A percentile compares a stretch with the other conserved stretches of the same genome.
phyloP scores from a whole-genome alignment of 2,329 filamentous ascomycete species.

The Dichotomopilus funicola region DNA sequence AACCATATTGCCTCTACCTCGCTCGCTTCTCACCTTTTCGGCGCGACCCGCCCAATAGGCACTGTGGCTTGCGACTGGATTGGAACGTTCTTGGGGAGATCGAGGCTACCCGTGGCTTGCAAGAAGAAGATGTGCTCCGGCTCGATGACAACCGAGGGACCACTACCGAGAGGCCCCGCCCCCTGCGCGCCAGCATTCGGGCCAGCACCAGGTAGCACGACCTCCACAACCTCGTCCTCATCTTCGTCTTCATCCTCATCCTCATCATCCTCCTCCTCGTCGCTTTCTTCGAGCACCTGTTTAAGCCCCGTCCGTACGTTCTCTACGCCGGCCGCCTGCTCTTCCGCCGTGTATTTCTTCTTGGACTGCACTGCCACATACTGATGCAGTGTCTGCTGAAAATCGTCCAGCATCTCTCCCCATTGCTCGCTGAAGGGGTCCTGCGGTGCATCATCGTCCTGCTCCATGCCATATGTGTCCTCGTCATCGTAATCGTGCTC shows the following conservation, averaged over 20 bases:
- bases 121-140: slow-evolving; percentile 45
- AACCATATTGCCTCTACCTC: no score
- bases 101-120: slow-evolving; percentile 37
- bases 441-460: slow-evolving; percentile 28
- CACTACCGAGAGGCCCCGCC: not conserved
- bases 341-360: slow-evolving; percentile 67
- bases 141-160: slow-evolving; percentile 26
- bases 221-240: slow-evolving; percentile 39
- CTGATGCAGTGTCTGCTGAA: slow-evolving; percentile 27
- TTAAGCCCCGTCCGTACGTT: slow-evolving; percentile 66
- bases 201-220: not conserved
- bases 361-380: slow-evolving; percentile 43
- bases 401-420: slow-evolving; percentile 30
- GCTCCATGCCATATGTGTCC: slow-evolving; percentile 34
- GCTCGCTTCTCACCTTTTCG: slow-evolving; percentile 5
- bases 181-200: not conserved
- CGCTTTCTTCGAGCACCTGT: slow-evolving; percentile 45
- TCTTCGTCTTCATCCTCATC: slow-evolving; percentile 42
- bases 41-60: slow-evolving; percentile 4
- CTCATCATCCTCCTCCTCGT: slow-evolving; percentile 53
- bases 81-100: slow-evolving; percentile 41
- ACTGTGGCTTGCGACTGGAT: slow-evolving; percentile 20
- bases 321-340: slow-evolving; percentile 58
- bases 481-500: slow-evolving; percentile 33
- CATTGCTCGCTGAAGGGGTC: slow-evolving; percentile 34